Percentiles rank a stretch among this genome's conserved stretches.
phyloP scores from a whole-genome alignment of 768 basidiomycete species.

The Tephrocybe sp. region DNA sequence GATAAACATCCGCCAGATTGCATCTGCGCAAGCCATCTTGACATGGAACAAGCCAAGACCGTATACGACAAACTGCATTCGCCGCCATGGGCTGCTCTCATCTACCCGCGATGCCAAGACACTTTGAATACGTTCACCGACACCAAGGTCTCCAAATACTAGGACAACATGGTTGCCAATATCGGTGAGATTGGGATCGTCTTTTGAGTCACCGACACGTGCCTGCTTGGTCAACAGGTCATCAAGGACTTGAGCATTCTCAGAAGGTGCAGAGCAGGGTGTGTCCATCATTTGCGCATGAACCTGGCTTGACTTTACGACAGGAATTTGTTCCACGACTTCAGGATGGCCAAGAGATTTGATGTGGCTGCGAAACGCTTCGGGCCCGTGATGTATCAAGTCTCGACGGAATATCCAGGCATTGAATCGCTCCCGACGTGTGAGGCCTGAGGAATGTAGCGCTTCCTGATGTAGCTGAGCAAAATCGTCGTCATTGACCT shows the following conservation, averaged over 20 bases:
- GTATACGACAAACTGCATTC: conserved; percentile 19
- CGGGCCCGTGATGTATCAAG: background rate
- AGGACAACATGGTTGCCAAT: background rate
- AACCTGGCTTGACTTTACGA: background rate
- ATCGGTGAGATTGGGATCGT: background rate
- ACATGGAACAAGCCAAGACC: conserved; percentile 25
- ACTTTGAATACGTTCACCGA: conserved; percentile 15
- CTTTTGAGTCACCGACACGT: conserved; percentile 19
- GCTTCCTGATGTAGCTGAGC: background rate
- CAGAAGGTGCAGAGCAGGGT: background rate
- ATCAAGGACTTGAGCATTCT: background rate
- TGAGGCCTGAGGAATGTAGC: background rate
- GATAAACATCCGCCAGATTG: conserved; percentile 22
- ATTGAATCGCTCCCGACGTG: background rate
- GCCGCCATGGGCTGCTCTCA: conserved; percentile 15
- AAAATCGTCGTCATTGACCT: background rate
- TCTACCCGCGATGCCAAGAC: conserved; percentile 8
- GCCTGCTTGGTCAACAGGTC: conserved; percentile 5
- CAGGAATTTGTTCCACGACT: background rate
- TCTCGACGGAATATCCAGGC: background rate
- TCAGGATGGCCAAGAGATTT: background rate
- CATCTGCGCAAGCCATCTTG: conserved; percentile 26
- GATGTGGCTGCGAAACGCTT: background rate
- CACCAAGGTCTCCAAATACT: background rate
- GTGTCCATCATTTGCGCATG: background rate